phyloP scores from a whole-genome alignment of 1,284 basidiomycete genomes.

The Sanguinoderma infundibulare region DNA sequence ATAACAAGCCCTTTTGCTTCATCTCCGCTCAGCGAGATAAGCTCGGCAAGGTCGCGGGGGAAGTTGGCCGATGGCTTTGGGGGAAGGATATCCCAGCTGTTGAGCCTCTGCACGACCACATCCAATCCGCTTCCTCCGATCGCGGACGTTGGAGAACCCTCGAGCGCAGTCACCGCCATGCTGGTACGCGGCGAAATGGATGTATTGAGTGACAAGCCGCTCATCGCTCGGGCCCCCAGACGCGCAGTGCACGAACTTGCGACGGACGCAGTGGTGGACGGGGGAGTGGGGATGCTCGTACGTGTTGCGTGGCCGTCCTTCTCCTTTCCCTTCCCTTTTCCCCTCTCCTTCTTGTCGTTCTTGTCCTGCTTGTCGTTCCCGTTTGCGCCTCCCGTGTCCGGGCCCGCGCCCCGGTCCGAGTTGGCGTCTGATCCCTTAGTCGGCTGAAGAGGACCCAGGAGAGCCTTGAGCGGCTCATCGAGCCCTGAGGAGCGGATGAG shows the following conservation, averaged over 20 bases:
- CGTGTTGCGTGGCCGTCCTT: not conserved
- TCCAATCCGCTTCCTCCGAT: not conserved
- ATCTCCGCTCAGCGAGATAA: slow-evolving; percentile 47
- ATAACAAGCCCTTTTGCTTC: slow-evolving; percentile 41
- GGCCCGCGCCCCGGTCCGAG: not conserved
- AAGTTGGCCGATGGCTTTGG: slow-evolving; percentile 34
- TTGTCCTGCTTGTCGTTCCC: not conserved
- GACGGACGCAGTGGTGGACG: slow-evolving; percentile 15
- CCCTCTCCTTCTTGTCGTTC: not conserved
- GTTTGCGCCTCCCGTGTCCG: not conserved
- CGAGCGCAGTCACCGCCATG: not conserved
- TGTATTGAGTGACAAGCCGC: not conserved
- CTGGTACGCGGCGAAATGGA: not conserved
- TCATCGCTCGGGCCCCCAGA: not conserved
- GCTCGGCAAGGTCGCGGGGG: slow-evolving; percentile 39
- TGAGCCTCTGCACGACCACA: not conserved
- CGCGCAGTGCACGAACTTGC: not conserved
- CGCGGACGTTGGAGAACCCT: not conserved
- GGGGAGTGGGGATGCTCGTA: slow-evolving; percentile 42
- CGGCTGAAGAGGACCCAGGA: slow-evolving; percentile 46
- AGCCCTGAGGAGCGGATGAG: slow-evolving; percentile 42
- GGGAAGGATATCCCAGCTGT: slow-evolving; percentile 9
- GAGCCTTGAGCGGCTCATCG: slow-evolving; percentile 47
- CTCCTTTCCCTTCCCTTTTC: not conserved
- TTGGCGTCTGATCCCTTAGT: not conserved